Evolutionary conservation across 208 protist genomes (phyloP).

Genomic region (Trypanosoma boissoni): DNA sequence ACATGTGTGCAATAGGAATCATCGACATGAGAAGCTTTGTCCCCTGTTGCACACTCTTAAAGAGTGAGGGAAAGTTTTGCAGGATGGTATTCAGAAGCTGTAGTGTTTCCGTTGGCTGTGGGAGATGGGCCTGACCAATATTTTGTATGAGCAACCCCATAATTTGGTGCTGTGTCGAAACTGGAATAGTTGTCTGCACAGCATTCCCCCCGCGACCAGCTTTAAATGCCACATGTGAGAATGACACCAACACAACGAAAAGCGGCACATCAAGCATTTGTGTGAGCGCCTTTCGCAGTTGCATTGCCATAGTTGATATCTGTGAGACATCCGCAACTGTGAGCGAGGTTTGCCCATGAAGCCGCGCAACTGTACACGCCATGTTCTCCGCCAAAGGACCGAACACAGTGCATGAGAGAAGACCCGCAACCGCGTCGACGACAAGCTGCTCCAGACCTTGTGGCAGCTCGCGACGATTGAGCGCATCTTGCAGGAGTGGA

Average conservation of each 20-base stretch:
- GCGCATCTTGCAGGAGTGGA: conserved; percentile 45
- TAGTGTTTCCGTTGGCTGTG: conserved; percentile 60
- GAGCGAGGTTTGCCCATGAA: conserved; percentile 49
- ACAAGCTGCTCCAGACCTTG: conserved; percentile 47
- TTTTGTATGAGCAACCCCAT: conserved; percentile 83
- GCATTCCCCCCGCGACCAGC: conserved; percentile 69
- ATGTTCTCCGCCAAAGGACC: conserved; percentile 53
- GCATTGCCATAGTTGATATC: conserved; percentile 56
- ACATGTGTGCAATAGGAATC: conserved; percentile 53
- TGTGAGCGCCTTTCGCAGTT: conserved; percentile 56
- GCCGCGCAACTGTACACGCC: conserved; percentile 43
- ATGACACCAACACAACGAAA: conserved; percentile 70
- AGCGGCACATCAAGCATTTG: conserved; percentile 83
- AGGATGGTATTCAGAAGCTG: conserved; percentile 71
- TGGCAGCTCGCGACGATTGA: conserved; percentile 34
- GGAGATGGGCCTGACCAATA: conserved; percentile 61
- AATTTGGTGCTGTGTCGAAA: conserved; percentile 88
- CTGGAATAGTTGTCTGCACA: conserved; percentile 73
- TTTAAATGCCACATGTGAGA: conserved; percentile 82
- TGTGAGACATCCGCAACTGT: conserved; percentile 55
- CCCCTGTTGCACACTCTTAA: conserved; percentile 84
- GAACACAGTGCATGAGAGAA: conserved; percentile 64
- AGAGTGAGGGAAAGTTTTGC: conserved; percentile 75
- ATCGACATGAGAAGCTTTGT: conserved; percentile 75
- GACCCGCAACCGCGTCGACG: conserved; percentile 57